Conservation (phyloP, 129 eudicot genomes). For the Arctium minus region DNA sequence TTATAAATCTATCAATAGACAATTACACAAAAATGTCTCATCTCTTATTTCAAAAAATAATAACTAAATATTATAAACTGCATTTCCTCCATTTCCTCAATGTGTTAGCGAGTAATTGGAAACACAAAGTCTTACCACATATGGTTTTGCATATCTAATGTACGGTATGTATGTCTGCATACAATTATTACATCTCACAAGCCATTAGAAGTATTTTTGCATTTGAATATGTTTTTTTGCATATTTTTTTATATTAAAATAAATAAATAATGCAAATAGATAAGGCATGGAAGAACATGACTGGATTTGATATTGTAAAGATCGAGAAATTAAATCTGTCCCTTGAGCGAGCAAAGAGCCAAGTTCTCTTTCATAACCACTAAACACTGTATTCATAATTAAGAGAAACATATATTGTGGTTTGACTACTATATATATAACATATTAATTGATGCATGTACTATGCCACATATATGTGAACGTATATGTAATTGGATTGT, state of each 20-base stretch:
- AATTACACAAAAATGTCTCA: conserved; percentile 3
- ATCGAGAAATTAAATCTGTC: conserved; percentile 21
- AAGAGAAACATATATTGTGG: neutral
- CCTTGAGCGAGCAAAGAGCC: conserved; percentile 20
- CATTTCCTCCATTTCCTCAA: neutral
- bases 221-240: neutral
- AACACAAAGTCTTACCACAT: neutral
- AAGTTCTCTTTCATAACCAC: conserved; percentile 11
- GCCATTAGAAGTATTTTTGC: conserved; percentile 1
- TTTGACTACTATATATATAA: neutral
- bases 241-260: neutral
- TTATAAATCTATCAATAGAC: neutral
- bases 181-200: neutral
- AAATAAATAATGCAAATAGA: conserved; percentile 12
- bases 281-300: conserved; percentile 31
- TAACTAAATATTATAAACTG: too few species aligned
- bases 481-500: neutral
- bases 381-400: neutral
- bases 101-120: neutral
- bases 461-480: neutral
- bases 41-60: neutral
- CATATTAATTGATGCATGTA: neutral
- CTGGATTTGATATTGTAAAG: conserved; percentile 12
- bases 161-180: too few species aligned
- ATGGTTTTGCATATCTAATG: neutral